Conservation (phyloP, 2,329 filamentous ascomycete species). For the Fusarium gaditjirri region DNA sequence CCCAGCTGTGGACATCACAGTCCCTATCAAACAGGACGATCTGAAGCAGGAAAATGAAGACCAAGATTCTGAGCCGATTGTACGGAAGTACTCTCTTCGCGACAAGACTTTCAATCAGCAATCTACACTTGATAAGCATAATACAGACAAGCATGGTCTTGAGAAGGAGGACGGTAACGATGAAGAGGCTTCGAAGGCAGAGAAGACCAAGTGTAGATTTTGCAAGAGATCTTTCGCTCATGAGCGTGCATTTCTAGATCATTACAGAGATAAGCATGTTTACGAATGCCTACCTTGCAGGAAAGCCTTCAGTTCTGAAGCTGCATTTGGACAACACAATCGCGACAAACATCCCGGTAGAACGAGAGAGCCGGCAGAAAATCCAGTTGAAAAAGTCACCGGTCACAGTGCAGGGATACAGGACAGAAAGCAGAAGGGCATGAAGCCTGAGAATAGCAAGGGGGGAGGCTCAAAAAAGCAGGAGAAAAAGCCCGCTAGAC, state of each 20-base stretch:
- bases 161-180: too few relatives aligned
- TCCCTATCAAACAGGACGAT: too few relatives aligned
- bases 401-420: not conserved
- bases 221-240: not conserved
- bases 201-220: not conserved
- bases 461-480: not conserved
- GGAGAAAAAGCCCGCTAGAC: not conserved
- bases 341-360: not conserved
- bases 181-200: too few relatives aligned
- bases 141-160: not conserved
- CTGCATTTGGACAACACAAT: not conserved
- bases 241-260: accelerated
- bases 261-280: not conserved
- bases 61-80: too few relatives aligned
- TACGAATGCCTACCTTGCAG: not conserved
- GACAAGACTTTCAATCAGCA: not conserved
- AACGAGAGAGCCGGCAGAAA: not conserved
- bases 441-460: too few relatives aligned
- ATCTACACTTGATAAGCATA: not conserved
- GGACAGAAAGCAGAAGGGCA: not conserved
- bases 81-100: not conserved
- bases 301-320: not conserved
- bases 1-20: too few relatives aligned
- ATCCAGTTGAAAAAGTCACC: too few relatives aligned
- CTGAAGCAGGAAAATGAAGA: too few relatives aligned